Evolutionary conservation across 106 monocot species (phyloP), one percentile per base, ranked within the genome.

Genomic region (Triglochin maritima): DNA sequence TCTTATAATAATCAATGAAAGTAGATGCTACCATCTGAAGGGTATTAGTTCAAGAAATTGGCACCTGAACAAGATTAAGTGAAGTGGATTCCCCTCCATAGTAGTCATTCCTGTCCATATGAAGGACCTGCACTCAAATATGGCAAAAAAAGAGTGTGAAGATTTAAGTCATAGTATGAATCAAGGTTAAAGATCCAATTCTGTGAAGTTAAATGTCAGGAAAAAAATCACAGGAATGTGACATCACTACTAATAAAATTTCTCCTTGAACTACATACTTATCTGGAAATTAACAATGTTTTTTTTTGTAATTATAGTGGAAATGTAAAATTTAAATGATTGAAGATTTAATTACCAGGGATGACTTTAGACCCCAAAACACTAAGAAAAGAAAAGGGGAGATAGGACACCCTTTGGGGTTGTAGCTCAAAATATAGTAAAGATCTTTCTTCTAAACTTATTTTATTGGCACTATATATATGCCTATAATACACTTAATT

Each of bases 91-190:
- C 74, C n/a, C 74, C 67, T 44, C 74, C 74, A 16, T 74, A 74
- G 17, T 74, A 74, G 74, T 74, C 74, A 74, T 74, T 74, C 74
- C 74, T 66, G 66, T 74, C 74, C 67, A 74, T 74, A 49, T 74
- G 74, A 59, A 74, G 74, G 3, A 74, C 74, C 72, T 73, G 56
- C 44, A 55, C 15, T 54, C 47, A 9, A 5, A 16, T 9, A 41
- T 41, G 9, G 42, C 7, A 0, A 60, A 16, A 15, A 60, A 41
- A 16, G 42, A 60, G 4, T 3, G 17, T 60, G 0, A 8, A n/a
- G 1, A 1, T 7, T 15, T 60, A 4, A 5, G 9, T 17, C 17
- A 60, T 5, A 14, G 5, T 60, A 4, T 13, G 9, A 13, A 4
- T 15, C 43, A 60, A 44, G 5, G 8, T 60, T 13, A 29, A 10